phyloP scores from a whole-genome alignment of 169 alveolate species.

The Plasmodium malariae region DNA sequence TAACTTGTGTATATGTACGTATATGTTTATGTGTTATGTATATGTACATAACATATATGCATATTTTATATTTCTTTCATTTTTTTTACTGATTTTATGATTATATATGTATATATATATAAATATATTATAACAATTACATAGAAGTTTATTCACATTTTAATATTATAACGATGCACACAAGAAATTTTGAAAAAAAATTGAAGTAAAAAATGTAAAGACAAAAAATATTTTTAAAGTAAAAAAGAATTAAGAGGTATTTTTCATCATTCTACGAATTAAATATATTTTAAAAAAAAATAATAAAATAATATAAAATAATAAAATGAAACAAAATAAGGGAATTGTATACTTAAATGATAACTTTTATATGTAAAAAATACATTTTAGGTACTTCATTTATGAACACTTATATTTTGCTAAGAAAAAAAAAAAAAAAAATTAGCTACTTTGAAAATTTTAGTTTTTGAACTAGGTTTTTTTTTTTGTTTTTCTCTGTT shows the following conservation, averaged over 20 bases:
- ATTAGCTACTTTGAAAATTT: not conserved
- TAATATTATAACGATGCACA: not conserved
- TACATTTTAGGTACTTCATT: not conserved
- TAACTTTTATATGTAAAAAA: not conserved
- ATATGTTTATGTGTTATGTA: too few species aligned
- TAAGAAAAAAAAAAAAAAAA: too few species aligned
- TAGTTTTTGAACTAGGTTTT: not conserved
- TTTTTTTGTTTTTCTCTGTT: not conserved
- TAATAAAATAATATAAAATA: too few species aligned
- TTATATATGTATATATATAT: too few species aligned
- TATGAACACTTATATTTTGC: not conserved
- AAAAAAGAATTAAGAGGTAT: too few species aligned
- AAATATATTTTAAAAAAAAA: too few species aligned
- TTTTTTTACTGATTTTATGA: not conserved
- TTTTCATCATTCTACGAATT: not conserved
- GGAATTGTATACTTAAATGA: not conserved
- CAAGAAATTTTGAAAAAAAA: not conserved
- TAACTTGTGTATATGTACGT: too few species aligned
- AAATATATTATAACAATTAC: not conserved
- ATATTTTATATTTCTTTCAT: too few species aligned
- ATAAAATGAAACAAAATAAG: not conserved
- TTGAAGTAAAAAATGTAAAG: not conserved
- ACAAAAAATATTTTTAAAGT: not conserved
- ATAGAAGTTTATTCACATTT: not conserved
- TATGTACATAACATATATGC: not conserved